Percentiles rank a stretch among this genome's conserved stretches.
Evolutionary conservation across 2,329 filamentous ascomycete genomes (phyloP).

Genomic region (Diaporthe ampelina): DNA sequence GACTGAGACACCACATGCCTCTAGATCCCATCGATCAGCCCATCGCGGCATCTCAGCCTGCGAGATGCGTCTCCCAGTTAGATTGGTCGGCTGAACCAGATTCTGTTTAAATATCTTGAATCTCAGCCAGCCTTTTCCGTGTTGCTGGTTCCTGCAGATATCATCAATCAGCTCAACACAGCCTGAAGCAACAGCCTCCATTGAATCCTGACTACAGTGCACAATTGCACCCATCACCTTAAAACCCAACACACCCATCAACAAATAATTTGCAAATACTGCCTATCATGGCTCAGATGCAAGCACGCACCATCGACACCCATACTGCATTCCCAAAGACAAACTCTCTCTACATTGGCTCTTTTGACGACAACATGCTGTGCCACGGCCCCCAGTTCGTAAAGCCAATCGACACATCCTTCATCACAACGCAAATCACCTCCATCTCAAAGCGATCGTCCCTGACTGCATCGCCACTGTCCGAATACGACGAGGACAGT

Average conservation of each 20-base stretch:
- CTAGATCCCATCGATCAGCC: slow-evolving; percentile 40
- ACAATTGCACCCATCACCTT: not conserved
- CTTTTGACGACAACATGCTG: slow-evolving; percentile 41
- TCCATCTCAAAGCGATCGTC: slow-evolving; percentile 37
- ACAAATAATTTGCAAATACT: not conserved
- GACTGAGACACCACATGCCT: slow-evolving; percentile 33
- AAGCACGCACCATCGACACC: slow-evolving; percentile 12
- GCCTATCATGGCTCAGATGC: slow-evolving; percentile 26
- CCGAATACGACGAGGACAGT: slow-evolving; percentile 36
- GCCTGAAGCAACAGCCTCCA: not conserved
- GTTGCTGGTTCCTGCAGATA: not conserved
- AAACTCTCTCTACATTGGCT: slow-evolving; percentile 39
- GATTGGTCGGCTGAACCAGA: slow-evolving; percentile 18
- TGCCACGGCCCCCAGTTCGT: slow-evolving; percentile 37
- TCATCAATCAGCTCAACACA: slow-evolving; percentile 19
- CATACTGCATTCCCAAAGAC: slow-evolving; percentile 31
- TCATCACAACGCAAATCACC: slow-evolving; percentile 34
- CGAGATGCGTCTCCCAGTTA: slow-evolving; percentile 15
- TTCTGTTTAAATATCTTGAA: slow-evolving; percentile 25
- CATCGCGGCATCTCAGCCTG: slow-evolving; percentile 31
- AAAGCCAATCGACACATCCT: slow-evolving; percentile 40
- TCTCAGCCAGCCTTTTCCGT: slow-evolving; percentile 15
- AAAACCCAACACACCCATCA: slow-evolving; percentile 10
- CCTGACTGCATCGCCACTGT: slow-evolving; percentile 33
- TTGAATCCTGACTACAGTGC: not conserved